phyloP scores from a whole-genome alignment of 2,329 filamentous ascomycete species.

The Fusarium euwallaceae region DNA sequence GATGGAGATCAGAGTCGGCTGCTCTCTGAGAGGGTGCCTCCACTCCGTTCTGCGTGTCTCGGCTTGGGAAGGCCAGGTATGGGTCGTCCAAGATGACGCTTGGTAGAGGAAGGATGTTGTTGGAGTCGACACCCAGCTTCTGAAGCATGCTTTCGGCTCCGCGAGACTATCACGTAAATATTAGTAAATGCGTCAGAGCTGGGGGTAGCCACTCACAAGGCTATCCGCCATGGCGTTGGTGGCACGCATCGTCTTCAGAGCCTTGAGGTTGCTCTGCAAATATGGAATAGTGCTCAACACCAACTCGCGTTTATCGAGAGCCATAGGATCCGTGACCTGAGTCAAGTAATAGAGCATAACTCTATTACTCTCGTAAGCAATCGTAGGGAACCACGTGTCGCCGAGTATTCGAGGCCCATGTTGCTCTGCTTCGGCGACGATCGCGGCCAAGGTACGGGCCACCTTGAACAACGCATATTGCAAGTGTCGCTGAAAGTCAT shows the following conservation, averaged over 20 bases:
- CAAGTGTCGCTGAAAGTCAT: conserved; percentile 12
- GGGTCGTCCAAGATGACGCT: conserved; percentile 26
- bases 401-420: conserved; percentile 24
- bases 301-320: conserved; percentile 17
- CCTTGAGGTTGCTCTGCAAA: conserved; percentile 30
- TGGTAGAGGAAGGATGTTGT: conserved; percentile 21
- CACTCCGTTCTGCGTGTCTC: background rate
- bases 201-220: conserved; percentile 8
- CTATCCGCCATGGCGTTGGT: conserved; percentile 27
- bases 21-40: conserved; percentile 4
- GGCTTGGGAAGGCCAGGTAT: conserved; percentile 9
- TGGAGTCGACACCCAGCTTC: conserved; percentile 23
- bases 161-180: background rate
- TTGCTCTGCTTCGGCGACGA: conserved; percentile 27
- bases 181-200: background rate
- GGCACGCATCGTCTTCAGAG: conserved; percentile 22
- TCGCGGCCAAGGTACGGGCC: conserved; percentile 20
- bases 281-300: conserved; percentile 26
- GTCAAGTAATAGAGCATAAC: conserved; percentile 35
- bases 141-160: conserved; percentile 27
- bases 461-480: conserved; percentile 12
- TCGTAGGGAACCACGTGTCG: conserved; percentile 31
- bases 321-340: conserved; percentile 9
- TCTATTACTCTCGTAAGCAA: conserved; percentile 29
- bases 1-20: conserved; percentile 24